Evolutionary conservation across 2,329 filamentous ascomycete species (phyloP), one percentile per base, ranked within the genome.

Genomic region (Exserohilum rostratum): DNA sequence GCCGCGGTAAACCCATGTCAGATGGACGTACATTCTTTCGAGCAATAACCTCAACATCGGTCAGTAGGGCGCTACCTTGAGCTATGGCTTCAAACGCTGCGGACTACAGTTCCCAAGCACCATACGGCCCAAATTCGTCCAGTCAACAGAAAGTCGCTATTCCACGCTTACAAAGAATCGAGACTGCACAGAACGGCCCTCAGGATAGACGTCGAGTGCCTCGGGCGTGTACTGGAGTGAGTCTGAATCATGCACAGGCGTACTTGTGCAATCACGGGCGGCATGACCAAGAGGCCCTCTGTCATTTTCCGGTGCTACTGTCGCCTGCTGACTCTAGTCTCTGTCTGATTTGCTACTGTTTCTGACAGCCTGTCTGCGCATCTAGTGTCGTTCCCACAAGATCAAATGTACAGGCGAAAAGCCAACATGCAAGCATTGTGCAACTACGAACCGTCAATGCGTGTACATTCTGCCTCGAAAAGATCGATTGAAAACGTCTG

Each of bases 321-420:
- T 29, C 22, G 46, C 34, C 42, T 15, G 42, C 50, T 53, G 51
- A 46, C 42, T 45, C 34, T 18, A 13, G 38, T 18, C n/a, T 37
- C 17, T 38, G 39, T 44, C 15, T 12, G 27, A 44, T 45, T 33
- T 45, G 31, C 38, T 42, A 46, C 29, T 15, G 27, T 46, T 42
- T 48, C 65, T 67, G 46, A 67, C 48, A 27, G 39, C n/a, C 20
- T 27, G 22, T 27, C 37, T 34, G 31, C 42, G 40, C 33, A 17
- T 60, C 33, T 64, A 68, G 65, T 78, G 76, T 61, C 74, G 75
- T 30, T 61, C 63, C 49, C 69, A 75, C 44, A 78, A 78, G 61
- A 74, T 76, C 61, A 77, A 76, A 54, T 78, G 75, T 57, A 71
- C 72, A 35, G 76, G 76, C 20, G 65, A 72, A 40, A 66, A 60